Percentiles rank a stretch among this genome's conserved stretches.
Evolutionary conservation across 2,329 filamentous ascomycete species (phyloP).

Genomic region (Lasiodiplodia hormozganensis): DNA sequence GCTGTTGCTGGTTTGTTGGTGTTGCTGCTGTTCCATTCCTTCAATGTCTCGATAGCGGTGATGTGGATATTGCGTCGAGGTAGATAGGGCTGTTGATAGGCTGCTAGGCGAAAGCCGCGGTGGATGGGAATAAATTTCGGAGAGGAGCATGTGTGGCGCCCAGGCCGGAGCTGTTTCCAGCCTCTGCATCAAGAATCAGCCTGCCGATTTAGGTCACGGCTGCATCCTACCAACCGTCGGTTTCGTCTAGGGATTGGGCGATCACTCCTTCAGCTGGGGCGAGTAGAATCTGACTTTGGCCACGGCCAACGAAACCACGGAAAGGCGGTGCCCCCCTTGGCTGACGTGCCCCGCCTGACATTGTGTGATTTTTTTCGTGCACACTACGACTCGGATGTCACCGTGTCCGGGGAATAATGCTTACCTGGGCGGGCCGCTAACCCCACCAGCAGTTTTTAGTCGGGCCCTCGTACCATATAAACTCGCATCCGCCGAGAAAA

Average conservation of each 20-base stretch:
- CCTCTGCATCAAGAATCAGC: background rate
- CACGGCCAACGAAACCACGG: background rate
- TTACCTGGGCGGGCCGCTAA: background rate
- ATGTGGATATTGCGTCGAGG: background rate
- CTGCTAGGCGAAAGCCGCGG: background rate
- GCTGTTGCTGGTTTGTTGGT: background rate
- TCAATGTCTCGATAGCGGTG: slow-evolving; percentile 8
- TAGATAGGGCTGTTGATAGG: background rate
- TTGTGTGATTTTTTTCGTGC: no score
- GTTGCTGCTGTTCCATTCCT: background rate
- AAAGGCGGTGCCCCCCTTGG: background rate
- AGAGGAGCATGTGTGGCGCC: background rate
- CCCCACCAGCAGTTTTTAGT: background rate
- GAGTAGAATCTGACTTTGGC: background rate
- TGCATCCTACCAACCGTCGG: background rate
- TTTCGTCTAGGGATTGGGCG: background rate
- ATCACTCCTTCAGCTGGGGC: background rate
- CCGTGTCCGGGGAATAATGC: background rate
- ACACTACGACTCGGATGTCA: background rate
- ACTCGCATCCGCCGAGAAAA: background rate
- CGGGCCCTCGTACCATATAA: background rate
- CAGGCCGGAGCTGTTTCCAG: background rate
- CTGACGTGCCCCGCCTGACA: background rate
- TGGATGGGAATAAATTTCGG: background rate
- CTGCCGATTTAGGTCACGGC: background rate